phyloP scores from a whole-genome alignment of 768 basidiomycete genomes.

The Mycena polygramma region DNA sequence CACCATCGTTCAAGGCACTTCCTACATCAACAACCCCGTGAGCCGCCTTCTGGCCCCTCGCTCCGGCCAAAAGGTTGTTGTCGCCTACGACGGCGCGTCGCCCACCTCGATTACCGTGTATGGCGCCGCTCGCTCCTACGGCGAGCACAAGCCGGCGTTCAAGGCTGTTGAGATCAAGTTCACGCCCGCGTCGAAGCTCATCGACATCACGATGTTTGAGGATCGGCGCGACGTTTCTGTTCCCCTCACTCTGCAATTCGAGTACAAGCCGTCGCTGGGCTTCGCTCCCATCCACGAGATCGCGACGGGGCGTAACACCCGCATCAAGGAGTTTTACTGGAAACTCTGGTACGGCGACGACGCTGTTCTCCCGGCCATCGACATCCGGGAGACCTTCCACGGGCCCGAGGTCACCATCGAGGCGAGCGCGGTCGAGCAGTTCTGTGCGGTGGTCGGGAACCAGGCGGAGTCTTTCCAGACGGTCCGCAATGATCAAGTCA shows the following conservation, averaged over 20 bases:
- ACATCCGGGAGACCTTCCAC: constrained; percentile 84
- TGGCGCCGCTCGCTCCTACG: constrained; percentile 86
- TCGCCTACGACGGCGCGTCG: constrained; percentile 59
- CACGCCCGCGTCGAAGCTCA: constrained; percentile 62
- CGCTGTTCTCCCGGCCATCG: constrained; percentile 80
- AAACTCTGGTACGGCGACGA: constrained; percentile 96
- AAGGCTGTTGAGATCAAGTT: constrained; percentile 86
- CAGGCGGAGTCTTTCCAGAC: constrained; percentile 92
- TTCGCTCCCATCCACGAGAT: constrained; percentile 96
- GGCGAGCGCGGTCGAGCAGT: constrained; percentile 82
- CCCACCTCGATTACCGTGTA: constrained; percentile 75
- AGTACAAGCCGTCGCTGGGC: constrained; percentile 89
- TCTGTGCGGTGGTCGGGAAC: constrained; percentile 95
- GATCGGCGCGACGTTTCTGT: constrained; percentile 83
- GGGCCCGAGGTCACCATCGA: constrained; percentile 90
- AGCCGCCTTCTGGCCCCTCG: constrained; percentile 90
- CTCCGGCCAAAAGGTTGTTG: constrained; percentile 79
- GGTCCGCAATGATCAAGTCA: constrained; percentile 73
- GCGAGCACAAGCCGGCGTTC: constrained; percentile 78
- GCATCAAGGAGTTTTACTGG: constrained; percentile 99
- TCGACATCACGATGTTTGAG: constrained; percentile 84
- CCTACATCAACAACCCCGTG: constrained; percentile 91
- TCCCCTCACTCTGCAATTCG: constrained; percentile 85
- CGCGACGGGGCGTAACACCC: constrained; percentile 82
- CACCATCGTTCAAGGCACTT: constrained; percentile 88